phyloP scores from a whole-genome alignment of 495 filamentous ascomycete species.

The Xylaria nigripes region DNA sequence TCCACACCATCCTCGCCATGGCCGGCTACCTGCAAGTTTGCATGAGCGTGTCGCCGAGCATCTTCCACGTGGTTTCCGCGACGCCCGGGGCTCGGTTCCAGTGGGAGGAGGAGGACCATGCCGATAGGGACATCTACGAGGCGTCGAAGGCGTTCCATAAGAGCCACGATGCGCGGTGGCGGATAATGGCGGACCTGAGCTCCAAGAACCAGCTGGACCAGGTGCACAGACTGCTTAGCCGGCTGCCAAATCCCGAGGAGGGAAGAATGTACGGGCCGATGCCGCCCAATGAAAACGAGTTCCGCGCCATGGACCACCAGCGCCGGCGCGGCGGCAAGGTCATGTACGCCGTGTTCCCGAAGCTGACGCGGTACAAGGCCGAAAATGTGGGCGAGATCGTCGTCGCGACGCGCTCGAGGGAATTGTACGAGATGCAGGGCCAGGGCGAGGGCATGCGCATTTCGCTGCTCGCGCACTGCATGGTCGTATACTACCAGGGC shows the following conservation, averaged over 20 bases:
- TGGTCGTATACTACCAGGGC: constrained; percentile 33
- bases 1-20: constrained; percentile 37
- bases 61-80: constrained; percentile 36
- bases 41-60: constrained; percentile 35
- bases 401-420: not conserved
- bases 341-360: constrained; percentile 33
- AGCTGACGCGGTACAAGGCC: constrained; percentile 27
- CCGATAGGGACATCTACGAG: constrained; percentile 28
- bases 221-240: not conserved
- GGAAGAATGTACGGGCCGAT: not conserved
- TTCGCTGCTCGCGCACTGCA: constrained; percentile 16
- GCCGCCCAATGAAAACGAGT: constrained; percentile 7
- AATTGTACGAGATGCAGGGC: not conserved
- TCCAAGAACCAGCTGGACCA: not conserved
- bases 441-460: constrained; percentile 22
- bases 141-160: constrained; percentile 20
- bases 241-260: not conserved
- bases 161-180: constrained; percentile 9
- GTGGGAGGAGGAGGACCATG: constrained; percentile 22
- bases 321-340: constrained; percentile 32
- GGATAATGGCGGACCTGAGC: not conserved
- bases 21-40: constrained; percentile 38
- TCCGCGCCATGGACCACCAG: constrained; percentile 8
- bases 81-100: constrained; percentile 35
- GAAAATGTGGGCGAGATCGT: constrained; percentile 13